A percentile compares a stretch with the other conserved stretches of the same genome.
Conservation (phyloP, 2,329 filamentous ascomycete species). For the Cercospora beticola region DNA sequence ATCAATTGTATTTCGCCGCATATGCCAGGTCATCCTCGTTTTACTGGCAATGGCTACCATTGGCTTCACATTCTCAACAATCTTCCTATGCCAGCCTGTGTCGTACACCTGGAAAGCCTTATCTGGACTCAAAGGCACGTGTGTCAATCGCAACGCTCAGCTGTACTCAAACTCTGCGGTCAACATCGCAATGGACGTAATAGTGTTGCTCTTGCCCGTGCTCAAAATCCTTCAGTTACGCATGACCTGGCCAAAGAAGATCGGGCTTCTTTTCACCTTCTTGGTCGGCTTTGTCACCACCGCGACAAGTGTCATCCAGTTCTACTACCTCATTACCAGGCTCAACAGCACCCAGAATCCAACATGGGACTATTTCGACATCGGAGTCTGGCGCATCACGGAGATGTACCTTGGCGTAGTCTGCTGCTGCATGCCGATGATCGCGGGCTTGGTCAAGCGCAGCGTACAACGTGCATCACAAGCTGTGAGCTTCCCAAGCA, state of each 20-base stretch:
- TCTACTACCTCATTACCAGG: constrained; percentile 18
- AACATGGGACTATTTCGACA: constrained; percentile 25
- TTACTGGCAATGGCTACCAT: constrained; percentile 15
- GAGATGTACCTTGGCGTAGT: constrained; percentile 23
- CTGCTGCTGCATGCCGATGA: constrained; percentile 27
- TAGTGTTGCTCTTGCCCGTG: constrained; percentile 24
- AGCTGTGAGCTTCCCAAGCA: not conserved
- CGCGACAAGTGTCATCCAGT: constrained; percentile 14
- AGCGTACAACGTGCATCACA: not conserved
- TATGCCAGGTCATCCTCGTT: constrained; percentile 20
- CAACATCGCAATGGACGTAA: constrained; percentile 19
- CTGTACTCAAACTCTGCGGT: constrained; percentile 20
- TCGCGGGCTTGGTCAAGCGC: constrained; percentile 16
- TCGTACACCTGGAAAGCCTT: constrained; percentile 18
- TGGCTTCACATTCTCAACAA: constrained; percentile 22
- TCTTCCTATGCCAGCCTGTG: constrained; percentile 23
- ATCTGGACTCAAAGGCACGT: constrained; percentile 14
- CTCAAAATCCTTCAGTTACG: constrained; percentile 20
- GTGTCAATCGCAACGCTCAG: constrained; percentile 17
- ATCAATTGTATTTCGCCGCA: constrained; percentile 17
- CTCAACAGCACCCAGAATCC: constrained; percentile 13
- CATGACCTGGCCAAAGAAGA: constrained; percentile 21
- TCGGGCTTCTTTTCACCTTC: constrained; percentile 19
- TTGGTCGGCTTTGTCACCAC: constrained; percentile 22
- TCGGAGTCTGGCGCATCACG: constrained; percentile 26